Base-by-base conservation (phyloP, 768 basidiomycete species). In the Mycena amicta region DNA sequence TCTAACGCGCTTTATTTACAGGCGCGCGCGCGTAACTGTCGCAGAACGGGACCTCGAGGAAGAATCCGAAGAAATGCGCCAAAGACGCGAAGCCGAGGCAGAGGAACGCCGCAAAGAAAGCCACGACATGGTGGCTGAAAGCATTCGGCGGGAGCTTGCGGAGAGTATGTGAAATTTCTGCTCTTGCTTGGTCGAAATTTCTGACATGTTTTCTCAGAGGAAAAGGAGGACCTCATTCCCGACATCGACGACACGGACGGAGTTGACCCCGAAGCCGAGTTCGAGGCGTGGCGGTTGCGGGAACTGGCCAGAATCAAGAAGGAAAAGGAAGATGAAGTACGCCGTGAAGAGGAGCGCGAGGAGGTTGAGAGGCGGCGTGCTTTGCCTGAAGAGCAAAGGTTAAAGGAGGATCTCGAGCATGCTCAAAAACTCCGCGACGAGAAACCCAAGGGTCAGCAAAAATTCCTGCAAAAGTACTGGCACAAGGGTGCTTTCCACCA, bases 401-500 rank as follows among this genome's bases (percentile, higher is more conserved):
- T 98, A 72, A 89, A 87, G 72, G 97, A 99, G 71, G 97, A 99
- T 71, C 68, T 95, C 59, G 95, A 92, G 70, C 85, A 80, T 40
- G 95, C 95, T 2, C 82, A 93, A 57, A 87, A 91, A 71, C 75
- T 83, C 29, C 81, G 97, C 55, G 88, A 89, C 54, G 92, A 92
- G 53, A 96, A 95, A 74, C 91, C 92, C 1, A 91, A 97, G 70
- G 93, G 92, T 3, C 83, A 92, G 61, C 91, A 94, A 70, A 92
- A 87, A 69, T 98, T 98, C 75, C 73, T 98, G 61, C 95, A 98
- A 72, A 98, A 97, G 74, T 99, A 97, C 71, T 98, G 94, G 87
- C 97, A 99, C 78, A 98, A 96, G 74, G 97, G 97, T 66, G 97
- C 96, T 59, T 99, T 98, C 80, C 94, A 97, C 72, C 93, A 95